phyloP scores from a whole-genome alignment of 2,329 filamentous ascomycete species.

The Alternaria ethzedia region DNA sequence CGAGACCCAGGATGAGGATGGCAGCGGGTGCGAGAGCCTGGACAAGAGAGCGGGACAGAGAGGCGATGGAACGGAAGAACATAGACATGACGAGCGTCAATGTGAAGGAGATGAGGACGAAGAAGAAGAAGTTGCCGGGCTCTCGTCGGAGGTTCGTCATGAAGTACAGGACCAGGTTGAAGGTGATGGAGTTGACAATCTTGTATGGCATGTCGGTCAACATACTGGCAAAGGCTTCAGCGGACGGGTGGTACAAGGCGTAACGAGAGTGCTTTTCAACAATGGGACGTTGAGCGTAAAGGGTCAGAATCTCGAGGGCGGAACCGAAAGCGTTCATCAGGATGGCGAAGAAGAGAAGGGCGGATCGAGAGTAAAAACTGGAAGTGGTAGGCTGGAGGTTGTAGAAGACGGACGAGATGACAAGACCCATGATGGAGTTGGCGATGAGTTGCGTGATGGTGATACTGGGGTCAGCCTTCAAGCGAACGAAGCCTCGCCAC shows the following conservation, averaged over 20 bases:
- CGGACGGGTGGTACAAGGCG: slow-evolving; percentile 86
- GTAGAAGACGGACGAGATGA: slow-evolving; percentile 83
- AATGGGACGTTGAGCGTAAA: slow-evolving; percentile 88
- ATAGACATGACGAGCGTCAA: slow-evolving; percentile 82
- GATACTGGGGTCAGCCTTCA: slow-evolving; percentile 77
- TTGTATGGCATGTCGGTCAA: slow-evolving; percentile 86
- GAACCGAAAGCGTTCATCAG: slow-evolving; percentile 85
- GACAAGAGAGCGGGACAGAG: slow-evolving; percentile 70
- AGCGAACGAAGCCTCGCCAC: slow-evolving; percentile 77
- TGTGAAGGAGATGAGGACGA: slow-evolving; percentile 75
- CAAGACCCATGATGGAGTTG: slow-evolving; percentile 77
- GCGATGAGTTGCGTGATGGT: slow-evolving; percentile 72
- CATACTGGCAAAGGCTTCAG: slow-evolving; percentile 88
- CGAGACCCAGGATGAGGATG: slow-evolving; percentile 67
- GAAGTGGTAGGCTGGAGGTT: slow-evolving; percentile 69
- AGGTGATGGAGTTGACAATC: slow-evolving; percentile 72
- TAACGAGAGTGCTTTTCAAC: slow-evolving; percentile 90
- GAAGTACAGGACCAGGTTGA: slow-evolving; percentile 85
- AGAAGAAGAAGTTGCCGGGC: slow-evolving; percentile 82
- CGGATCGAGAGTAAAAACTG: slow-evolving; percentile 80
- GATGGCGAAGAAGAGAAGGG: slow-evolving; percentile 85
- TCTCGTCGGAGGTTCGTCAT: slow-evolving; percentile 81
- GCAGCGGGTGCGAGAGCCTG: slow-evolving; percentile 64
- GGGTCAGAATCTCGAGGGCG: slow-evolving; percentile 81
- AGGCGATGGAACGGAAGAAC: slow-evolving; percentile 83